Evolutionary conservation across 495 filamentous ascomycete species (phyloP).

Genomic region (Eremomyces bilateralis): DNA sequence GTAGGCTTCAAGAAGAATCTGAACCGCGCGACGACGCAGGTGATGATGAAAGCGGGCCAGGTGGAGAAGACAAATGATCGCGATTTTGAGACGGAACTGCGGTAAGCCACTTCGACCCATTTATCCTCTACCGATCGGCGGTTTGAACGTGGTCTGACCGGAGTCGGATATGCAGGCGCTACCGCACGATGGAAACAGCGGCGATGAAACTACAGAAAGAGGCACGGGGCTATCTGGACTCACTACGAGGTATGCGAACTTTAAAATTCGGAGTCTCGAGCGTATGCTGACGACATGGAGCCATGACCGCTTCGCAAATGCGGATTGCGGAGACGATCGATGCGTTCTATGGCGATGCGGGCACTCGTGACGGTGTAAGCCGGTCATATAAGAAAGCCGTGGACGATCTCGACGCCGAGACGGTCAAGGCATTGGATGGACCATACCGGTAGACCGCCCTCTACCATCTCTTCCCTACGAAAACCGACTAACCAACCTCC

Average conservation of each 20-base stretch:
- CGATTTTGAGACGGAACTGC: slow-evolving; percentile 95
- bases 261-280: neutral
- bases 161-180: slow-evolving; percentile 37
- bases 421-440: slow-evolving; percentile 94
- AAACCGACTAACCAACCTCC: slow-evolving; percentile 3
- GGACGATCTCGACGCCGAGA: slow-evolving; percentile 91
- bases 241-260: slow-evolving; percentile 47
- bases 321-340: slow-evolving; percentile 98
- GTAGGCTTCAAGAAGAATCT: slow-evolving; percentile 97
- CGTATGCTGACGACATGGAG: slow-evolving; percentile 20
- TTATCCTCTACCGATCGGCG: neutral
- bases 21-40: slow-evolving; percentile 94
- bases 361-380: slow-evolving; percentile 81
- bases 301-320: slow-evolving; percentile 99
- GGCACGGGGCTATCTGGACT: slow-evolving; percentile 92
- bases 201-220: slow-evolving; percentile 85
- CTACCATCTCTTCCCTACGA: neutral
- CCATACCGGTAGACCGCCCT: slow-evolving; percentile 48
- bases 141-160: neutral
- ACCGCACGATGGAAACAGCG: slow-evolving; percentile 88
- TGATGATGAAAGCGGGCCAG: slow-evolving; percentile 99
- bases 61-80: slow-evolving; percentile 96
- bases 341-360: slow-evolving; percentile 94
- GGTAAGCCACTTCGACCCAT: slow-evolving; percentile 26
- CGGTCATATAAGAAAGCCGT: slow-evolving; percentile 95